A percentile compares a stretch with the other conserved stretches of the same genome.
phyloP scores from a whole-genome alignment of 192 early-diverging fungal species.

The Gamsiella multidivaricata region DNA sequence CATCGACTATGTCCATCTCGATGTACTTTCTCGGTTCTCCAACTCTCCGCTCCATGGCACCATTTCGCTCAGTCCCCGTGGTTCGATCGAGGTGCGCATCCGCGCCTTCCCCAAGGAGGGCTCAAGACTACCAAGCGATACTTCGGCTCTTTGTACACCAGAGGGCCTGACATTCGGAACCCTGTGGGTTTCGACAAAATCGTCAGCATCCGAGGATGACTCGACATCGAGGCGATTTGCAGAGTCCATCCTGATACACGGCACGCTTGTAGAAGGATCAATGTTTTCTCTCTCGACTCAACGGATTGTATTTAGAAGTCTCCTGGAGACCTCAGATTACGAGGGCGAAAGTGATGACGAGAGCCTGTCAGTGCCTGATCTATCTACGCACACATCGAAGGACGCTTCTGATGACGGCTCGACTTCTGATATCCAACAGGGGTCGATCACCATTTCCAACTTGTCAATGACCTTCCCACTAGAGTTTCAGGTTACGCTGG shows the following conservation, averaged over 20 bases:
- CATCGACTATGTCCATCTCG: slow-evolving; percentile 68
- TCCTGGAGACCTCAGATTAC: slow-evolving; percentile 64
- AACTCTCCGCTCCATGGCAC: slow-evolving; percentile 81
- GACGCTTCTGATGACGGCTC: slow-evolving; percentile 18
- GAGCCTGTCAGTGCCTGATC: slow-evolving; percentile 25
- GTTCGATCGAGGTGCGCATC: slow-evolving; percentile 75
- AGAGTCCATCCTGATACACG: slow-evolving; percentile 75
- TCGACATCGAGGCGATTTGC: slow-evolving; percentile 53
- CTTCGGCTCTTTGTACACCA: slow-evolving; percentile 67
- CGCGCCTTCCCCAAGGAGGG: slow-evolving; percentile 74
- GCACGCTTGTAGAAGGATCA: slow-evolving; percentile 71
- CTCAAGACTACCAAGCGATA: slow-evolving; percentile 64
- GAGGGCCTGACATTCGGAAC: slow-evolving; percentile 75
- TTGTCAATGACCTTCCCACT: slow-evolving; percentile 71
- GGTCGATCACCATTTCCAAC: slow-evolving; percentile 69
- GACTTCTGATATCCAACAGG: slow-evolving; percentile 50
- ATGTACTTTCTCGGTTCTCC: slow-evolving; percentile 82
- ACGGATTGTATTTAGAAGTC: slow-evolving; percentile 73
- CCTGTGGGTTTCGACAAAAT: slow-evolving; percentile 72
- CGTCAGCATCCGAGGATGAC: slow-evolving; percentile 51
- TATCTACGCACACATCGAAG: slow-evolving; percentile 4
- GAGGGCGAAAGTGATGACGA: slow-evolving; percentile 61
- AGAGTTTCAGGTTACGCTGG: slow-evolving; percentile 74
- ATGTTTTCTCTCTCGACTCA: slow-evolving; percentile 77
- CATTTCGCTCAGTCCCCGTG: slow-evolving; percentile 72